A percentile compares a stretch with the other conserved stretches of the same genome.
phyloP scores from a whole-genome alignment of 129 eudicot genomes.

The Tagetes erecta region DNA sequence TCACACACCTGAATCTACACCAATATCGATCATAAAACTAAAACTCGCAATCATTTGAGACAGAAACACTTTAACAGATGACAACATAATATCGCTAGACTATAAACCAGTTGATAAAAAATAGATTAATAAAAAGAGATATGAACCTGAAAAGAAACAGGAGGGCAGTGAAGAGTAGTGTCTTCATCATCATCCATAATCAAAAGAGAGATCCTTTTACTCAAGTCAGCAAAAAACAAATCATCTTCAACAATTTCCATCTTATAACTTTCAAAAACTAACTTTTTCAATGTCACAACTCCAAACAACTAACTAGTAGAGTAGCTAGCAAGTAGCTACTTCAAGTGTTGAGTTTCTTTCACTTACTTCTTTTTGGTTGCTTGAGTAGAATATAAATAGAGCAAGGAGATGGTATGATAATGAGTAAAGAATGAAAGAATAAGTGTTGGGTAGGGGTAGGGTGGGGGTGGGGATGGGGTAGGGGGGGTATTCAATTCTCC shows the following conservation, averaged over 20 bases:
- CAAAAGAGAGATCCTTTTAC: slow-evolving; percentile 79
- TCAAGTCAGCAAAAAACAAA: slow-evolving; percentile 79
- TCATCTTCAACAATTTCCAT: slow-evolving; percentile 90
- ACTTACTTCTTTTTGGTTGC: slow-evolving; percentile 4
- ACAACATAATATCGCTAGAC: no score
- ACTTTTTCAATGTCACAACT: slow-evolving; percentile 25
- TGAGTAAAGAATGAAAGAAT: slow-evolving; percentile 38
- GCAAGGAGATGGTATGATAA: slow-evolving; percentile 29
- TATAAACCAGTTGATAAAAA: no score
- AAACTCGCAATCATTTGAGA: no score
- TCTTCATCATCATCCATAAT: slow-evolving; percentile 88
- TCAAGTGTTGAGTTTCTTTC: slow-evolving; percentile 26
- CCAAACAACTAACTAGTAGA: not conserved
- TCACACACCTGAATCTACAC: no score
- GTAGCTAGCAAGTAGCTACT: not conserved
- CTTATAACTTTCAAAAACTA: not conserved
- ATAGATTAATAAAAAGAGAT: not conserved
- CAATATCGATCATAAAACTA: no score
- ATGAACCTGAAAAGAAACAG: slow-evolving; percentile 65
- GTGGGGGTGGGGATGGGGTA: not conserved
- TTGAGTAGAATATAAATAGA: slow-evolving; percentile 38
- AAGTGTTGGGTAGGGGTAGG: slow-evolving; percentile 20
- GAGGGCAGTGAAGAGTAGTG: slow-evolving; percentile 48
- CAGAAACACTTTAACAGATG: no score
- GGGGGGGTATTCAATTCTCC: slow-evolving; percentile 23